These are phyloP conservation scores for Apiospora hydei DNA, from an alignment of 2,329 filamentous ascomycete genomes.

Conservation along the genomic window DNA sequence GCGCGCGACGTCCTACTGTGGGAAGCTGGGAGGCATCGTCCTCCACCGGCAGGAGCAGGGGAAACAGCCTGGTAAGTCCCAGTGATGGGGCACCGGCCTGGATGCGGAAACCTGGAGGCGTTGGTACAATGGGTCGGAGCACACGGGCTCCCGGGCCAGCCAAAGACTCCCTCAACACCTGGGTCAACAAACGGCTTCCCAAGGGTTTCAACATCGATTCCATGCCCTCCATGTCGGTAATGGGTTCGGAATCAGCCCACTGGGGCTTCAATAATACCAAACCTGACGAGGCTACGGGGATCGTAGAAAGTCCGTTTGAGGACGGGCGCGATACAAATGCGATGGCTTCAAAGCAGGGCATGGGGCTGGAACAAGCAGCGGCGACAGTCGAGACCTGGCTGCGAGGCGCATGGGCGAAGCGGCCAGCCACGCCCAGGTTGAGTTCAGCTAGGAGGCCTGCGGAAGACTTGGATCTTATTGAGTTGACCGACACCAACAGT, in stretches of 20 bases:
- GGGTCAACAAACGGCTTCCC: slow-evolving; percentile 84
- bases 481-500: slow-evolving; percentile 69
- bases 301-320: slow-evolving; percentile 61
- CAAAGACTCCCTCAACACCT: slow-evolving; percentile 82
- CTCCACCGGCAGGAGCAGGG: slow-evolving; percentile 39
- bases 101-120: slow-evolving; percentile 85
- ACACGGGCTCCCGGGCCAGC: slow-evolving; percentile 81
- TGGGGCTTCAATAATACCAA: slow-evolving; percentile 58
- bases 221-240: slow-evolving; percentile 70
- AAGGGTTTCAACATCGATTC: slow-evolving; percentile 72
- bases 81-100: slow-evolving; percentile 56
- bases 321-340: slow-evolving; percentile 51
- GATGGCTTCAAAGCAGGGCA: slow-evolving; percentile 54
- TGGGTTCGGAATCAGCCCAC: slow-evolving; percentile 66
- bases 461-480: slow-evolving; percentile 71
- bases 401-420: slow-evolving; percentile 77
- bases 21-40: slow-evolving; percentile 39
- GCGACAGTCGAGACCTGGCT: slow-evolving; percentile 92
- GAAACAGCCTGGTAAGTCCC: slow-evolving; percentile 39
- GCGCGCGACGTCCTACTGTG: slow-evolving; percentile 32
- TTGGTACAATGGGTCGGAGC: slow-evolving; percentile 79
- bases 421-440: slow-evolving; percentile 59
- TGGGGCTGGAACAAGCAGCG: slow-evolving; percentile 80
- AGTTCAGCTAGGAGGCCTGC: slow-evolving; percentile 49
- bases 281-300: slow-evolving; percentile 43